Conservation (phyloP, 129 eudicot genomes). For the Daucus carota region DH1_v3.0 NC_030381.2:52922001-52922500, state of each 20-base stretch:
- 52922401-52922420: too few species aligned
- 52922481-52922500: too few species aligned
- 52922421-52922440: not conserved
- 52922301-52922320: slow-evolving; percentile 30
- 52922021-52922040: not conserved
- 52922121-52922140: slow-evolving; percentile 11
- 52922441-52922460: not conserved
- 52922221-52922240: not conserved
- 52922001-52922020: too few species aligned
- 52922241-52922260: not conserved
- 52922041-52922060: not conserved
- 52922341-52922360: slow-evolving; percentile 56
- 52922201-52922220: slow-evolving; percentile 14
- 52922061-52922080: slow-evolving; percentile 63
- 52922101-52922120: slow-evolving; percentile 47
- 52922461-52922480: not conserved
- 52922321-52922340: slow-evolving; percentile 57
- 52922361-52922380: slow-evolving; percentile 37
- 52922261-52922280: slow-evolving; percentile 33
- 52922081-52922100: slow-evolving; percentile 60
- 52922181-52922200: slow-evolving; percentile 1
- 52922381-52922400: not conserved
- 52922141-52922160: slow-evolving; percentile 7
- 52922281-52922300: slow-evolving; percentile 26
- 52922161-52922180: too few species aligned